phyloP scores from a whole-genome alignment of 441 rosid genomes.

The Croton laevigatus region DNA sequence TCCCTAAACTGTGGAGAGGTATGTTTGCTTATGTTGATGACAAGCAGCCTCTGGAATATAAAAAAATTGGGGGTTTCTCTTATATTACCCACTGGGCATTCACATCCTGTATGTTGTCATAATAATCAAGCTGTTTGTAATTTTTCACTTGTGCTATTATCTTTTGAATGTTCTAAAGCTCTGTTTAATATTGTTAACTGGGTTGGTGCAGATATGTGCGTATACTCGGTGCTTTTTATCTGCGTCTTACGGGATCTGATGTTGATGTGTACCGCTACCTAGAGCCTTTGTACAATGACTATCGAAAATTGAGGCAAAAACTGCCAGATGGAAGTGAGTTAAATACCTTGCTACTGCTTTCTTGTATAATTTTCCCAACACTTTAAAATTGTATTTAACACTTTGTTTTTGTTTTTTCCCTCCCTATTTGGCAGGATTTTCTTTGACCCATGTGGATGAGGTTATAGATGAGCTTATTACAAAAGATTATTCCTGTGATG shows the following conservation, averaged over 20 bases:
- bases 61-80: not conserved
- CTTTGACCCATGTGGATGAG: slow-evolving; percentile 80
- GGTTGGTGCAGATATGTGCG: slow-evolving; percentile 68
- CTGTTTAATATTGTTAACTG: not conserved
- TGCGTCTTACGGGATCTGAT: slow-evolving; percentile 82
- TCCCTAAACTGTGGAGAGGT: not conserved
- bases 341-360: not conserved
- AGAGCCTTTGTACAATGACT: slow-evolving; percentile 92
- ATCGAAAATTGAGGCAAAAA: slow-evolving; percentile 66
- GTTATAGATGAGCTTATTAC: slow-evolving; percentile 80
- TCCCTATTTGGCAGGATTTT: slow-evolving; percentile 35
- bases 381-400: not conserved
- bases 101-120: not conserved
- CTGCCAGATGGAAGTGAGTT: slow-evolving; percentile 69
- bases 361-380: not conserved
- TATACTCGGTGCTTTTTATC: slow-evolving; percentile 81
- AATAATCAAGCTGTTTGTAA: not conserved
- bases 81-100: not conserved
- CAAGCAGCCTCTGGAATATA: too few species aligned
- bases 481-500: slow-evolving; percentile 77
- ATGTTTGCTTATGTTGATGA: not conserved
- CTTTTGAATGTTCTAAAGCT: not conserved
- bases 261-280: slow-evolving; percentile 78
- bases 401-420: too few species aligned
- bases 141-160: not conserved